Conservation (phyloP, 164 flowering plant species). For the Dillenia turbinata region DNA sequence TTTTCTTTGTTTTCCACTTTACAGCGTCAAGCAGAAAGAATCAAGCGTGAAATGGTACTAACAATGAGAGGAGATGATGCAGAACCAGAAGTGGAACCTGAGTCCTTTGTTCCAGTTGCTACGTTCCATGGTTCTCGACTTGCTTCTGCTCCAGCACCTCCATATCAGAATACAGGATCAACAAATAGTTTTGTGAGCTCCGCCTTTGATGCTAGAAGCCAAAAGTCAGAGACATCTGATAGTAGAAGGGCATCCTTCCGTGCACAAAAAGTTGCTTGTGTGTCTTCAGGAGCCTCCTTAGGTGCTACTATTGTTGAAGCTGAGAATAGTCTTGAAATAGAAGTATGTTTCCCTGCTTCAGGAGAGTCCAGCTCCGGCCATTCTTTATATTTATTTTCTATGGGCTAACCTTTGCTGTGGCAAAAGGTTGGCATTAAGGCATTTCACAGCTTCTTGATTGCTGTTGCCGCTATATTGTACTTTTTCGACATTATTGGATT, state of each 20-base stretch:
- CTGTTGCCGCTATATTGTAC: too few species aligned
- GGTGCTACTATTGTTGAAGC: slow-evolving; percentile 99
- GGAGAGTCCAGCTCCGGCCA: slow-evolving; percentile 13
- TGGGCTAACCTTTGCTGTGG: slow-evolving; percentile 7
- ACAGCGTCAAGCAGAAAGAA: slow-evolving; percentile 84
- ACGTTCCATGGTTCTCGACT: slow-evolving; percentile 80
- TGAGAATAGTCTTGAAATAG: slow-evolving; percentile 66
- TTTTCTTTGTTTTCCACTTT: slow-evolving; percentile 1
- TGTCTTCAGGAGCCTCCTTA: slow-evolving; percentile 57
- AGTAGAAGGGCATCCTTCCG: slow-evolving; percentile 23
- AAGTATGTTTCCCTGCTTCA: slow-evolving; percentile 48
- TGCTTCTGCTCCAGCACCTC: slow-evolving; percentile 72
- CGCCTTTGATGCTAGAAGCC: slow-evolving; percentile 15
- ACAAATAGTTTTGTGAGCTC: slow-evolving; percentile 9
- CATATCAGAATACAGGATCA: slow-evolving; percentile 39
- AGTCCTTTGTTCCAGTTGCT: slow-evolving; percentile 63
- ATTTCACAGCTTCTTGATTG: too few species aligned
- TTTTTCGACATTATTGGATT: background rate
- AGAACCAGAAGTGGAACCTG: slow-evolving; percentile 57
- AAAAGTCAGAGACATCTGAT: slow-evolving; percentile 20
- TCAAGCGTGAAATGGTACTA: slow-evolving; percentile 78
- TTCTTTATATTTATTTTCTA: slow-evolving; percentile 2
- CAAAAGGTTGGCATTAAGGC: slow-evolving; percentile 13
- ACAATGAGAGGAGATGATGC: slow-evolving; percentile 76
- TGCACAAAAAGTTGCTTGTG: slow-evolving; percentile 49